phyloP scores from a whole-genome alignment of 164 flowering plant genomes.

The Nelumbo lutea region DNA sequence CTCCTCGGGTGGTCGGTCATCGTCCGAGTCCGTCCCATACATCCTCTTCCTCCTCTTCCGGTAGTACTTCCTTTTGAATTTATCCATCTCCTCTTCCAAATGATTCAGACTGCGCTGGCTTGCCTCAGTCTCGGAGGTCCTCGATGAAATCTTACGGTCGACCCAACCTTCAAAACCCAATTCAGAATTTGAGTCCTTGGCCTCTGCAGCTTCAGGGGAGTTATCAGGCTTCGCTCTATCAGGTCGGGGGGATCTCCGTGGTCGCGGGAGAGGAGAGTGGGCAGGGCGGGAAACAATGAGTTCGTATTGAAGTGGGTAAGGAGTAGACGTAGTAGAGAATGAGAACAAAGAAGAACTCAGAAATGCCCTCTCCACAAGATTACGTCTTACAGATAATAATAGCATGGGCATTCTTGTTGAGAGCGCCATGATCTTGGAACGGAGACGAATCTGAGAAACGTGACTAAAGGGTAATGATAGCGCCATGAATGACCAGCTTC shows the following conservation, averaged over 20 bases:
- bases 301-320: constrained; percentile 86
- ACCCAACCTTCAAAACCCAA: constrained; percentile 56
- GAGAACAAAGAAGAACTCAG: constrained; percentile 12
- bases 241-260: constrained; percentile 16
- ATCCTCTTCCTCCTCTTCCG: constrained; percentile 73
- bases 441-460: constrained; percentile 19
- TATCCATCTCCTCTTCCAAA: constrained; percentile 40
- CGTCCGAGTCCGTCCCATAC: constrained; percentile 80
- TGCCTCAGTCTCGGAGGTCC: constrained; percentile 5
- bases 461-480: constrained; percentile 24
- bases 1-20: constrained; percentile 31
- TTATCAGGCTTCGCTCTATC: constrained; percentile 18
- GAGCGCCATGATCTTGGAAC: constrained; percentile 20
- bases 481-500: constrained; percentile 22
- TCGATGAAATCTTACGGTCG: constrained; percentile 36
- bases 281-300: constrained; percentile 68
- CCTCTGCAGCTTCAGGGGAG: constrained; percentile 23
- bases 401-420: constrained; percentile 1
- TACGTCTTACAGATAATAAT: constrained; percentile 9
- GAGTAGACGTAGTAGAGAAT: constrained; percentile 53
- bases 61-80: constrained; percentile 80
- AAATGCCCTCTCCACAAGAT: constrained; percentile 2
- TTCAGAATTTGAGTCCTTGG: constrained; percentile 22
- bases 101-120: constrained; percentile 4
- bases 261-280: constrained; percentile 24